These are phyloP conservation scores for Noccaea caerulescens DNA, from an alignment of 345 rosid genomes.

Conservation along the genomic window DNA sequence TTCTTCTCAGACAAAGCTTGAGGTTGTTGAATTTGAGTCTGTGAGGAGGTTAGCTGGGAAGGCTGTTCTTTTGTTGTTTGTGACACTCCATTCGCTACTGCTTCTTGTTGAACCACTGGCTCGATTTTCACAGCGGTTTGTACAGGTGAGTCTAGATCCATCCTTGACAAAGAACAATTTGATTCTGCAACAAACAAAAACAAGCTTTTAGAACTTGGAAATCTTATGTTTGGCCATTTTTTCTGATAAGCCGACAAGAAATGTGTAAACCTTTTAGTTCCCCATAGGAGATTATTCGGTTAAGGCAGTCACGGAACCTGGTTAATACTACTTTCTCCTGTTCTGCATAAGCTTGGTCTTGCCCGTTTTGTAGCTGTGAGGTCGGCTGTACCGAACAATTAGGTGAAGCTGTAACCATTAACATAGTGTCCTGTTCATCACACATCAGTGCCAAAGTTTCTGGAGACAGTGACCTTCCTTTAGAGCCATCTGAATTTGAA, in stretches of 20 bases:
- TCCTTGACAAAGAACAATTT: conserved; percentile 39
- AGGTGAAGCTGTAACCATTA: conserved; percentile 69
- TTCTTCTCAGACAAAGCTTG: conserved; percentile 38
- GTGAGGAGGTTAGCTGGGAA: conserved; percentile 33
- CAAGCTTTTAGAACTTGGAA: conserved; percentile 10
- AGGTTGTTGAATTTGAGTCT: conserved; percentile 26
- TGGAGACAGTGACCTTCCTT: conserved; percentile 86
- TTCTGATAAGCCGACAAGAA: neutral
- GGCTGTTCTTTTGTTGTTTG: conserved; percentile 33
- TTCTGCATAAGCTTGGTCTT: conserved; percentile 67
- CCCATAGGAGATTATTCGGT: conserved; percentile 77
- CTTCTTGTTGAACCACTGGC: conserved; percentile 38
- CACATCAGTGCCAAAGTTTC: conserved; percentile 98
- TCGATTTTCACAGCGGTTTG: conserved; percentile 28
- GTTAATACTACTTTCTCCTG: conserved; percentile 81
- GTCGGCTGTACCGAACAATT: conserved; percentile 65
- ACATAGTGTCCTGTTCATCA: conserved; percentile 90
- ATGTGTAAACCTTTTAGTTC: conserved; percentile 68
- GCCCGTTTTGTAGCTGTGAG: conserved; percentile 58
- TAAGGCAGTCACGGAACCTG: conserved; percentile 87
- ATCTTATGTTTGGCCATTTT: conserved; percentile 21
- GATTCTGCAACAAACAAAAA: conserved; percentile 43
- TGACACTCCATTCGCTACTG: conserved; percentile 39
- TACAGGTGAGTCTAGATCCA: conserved; percentile 33
- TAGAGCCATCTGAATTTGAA: conserved; percentile 57